These are phyloP conservation scores for Musa beccarii DNA, from an alignment of 176 grass and related monocot genomes.

Conservation along the genomic window DNA sequence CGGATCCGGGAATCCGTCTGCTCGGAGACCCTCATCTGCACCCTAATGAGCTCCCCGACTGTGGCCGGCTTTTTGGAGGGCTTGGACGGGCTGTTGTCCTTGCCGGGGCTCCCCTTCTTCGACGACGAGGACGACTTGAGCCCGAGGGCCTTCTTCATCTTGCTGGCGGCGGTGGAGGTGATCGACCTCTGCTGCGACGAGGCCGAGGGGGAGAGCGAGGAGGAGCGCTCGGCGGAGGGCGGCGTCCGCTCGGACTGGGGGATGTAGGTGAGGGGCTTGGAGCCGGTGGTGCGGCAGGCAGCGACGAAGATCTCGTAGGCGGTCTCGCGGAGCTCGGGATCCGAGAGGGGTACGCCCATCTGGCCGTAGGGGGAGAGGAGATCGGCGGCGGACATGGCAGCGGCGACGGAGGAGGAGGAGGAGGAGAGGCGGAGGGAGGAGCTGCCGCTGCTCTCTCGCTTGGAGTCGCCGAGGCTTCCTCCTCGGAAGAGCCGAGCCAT, in stretches of 20 bases:
- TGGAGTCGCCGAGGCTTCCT: conserved; percentile 36
- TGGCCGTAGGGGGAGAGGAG: conserved; percentile 69
- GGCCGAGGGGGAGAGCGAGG: conserved; percentile 9
- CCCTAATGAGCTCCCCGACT: conserved; percentile 64
- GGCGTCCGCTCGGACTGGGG: conserved; percentile 41
- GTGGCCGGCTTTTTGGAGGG: conserved; percentile 42
- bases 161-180: conserved; percentile 87
- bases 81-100: conserved; percentile 14
- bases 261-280: conserved; percentile 78
- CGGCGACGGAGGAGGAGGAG: conserved; percentile 1
- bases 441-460: background rate
- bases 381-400: conserved; percentile 1
- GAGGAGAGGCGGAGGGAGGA: conserved; percentile 27
- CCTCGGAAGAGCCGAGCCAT: conserved; percentile 72
- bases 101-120: conserved; percentile 52
- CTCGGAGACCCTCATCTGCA: conserved; percentile 87
- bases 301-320: conserved; percentile 92
- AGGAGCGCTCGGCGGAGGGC: conserved; percentile 14
- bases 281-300: conserved; percentile 65
- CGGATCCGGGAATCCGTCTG: conserved; percentile 81
- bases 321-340: conserved; percentile 54
- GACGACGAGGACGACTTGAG: conserved; percentile 49
- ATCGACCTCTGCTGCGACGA: conserved; percentile 71
- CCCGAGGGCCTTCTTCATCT: conserved; percentile 96
- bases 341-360: conserved; percentile 38